These are phyloP conservation scores for Ceratobasidium theobromae DNA, from an alignment of 1,284 basidiomycete genomes.

Conservation along the genomic window DNA sequence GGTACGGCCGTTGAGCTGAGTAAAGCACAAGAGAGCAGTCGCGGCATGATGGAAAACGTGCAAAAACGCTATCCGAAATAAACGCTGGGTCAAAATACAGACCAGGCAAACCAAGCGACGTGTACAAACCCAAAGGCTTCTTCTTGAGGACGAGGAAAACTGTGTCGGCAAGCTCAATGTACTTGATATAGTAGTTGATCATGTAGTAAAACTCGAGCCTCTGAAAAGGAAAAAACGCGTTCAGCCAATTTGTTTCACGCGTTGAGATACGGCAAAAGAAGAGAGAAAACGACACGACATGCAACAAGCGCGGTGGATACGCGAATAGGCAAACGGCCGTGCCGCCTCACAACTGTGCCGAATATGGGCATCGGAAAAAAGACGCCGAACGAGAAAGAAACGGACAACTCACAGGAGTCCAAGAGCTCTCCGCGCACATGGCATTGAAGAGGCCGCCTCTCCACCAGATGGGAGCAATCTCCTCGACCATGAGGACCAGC, in stretches of 20 bases:
- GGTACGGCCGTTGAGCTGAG: conserved; percentile 58
- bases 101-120: background rate
- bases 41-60: conserved; percentile 68
- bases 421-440: conserved; percentile 55
- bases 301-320: background rate
- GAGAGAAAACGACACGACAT: background rate
- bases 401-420: conserved; percentile 47
- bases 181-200: conserved; percentile 62
- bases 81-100: background rate
- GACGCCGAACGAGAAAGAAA: background rate
- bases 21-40: conserved; percentile 60
- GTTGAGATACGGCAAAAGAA: too few species aligned
- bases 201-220: conserved; percentile 56
- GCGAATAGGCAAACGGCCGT: background rate
- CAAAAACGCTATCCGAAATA: conserved; percentile 48
- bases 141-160: conserved; percentile 65
- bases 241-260: too few species aligned
- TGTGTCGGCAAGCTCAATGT: conserved; percentile 59
- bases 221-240: conserved; percentile 33
- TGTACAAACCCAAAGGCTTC: conserved; percentile 50
- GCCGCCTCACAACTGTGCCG: background rate
- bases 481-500: conserved; percentile 57
- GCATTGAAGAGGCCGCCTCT: conserved; percentile 53
- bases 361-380: background rate
- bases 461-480: conserved; percentile 51